Percentiles rank a stretch among this genome's conserved stretches.
These are phyloP conservation scores for Gaertneriomyces sp. DNA, from an alignment of 192 early-diverging fungal species.

Conservation along the genomic window DNA sequence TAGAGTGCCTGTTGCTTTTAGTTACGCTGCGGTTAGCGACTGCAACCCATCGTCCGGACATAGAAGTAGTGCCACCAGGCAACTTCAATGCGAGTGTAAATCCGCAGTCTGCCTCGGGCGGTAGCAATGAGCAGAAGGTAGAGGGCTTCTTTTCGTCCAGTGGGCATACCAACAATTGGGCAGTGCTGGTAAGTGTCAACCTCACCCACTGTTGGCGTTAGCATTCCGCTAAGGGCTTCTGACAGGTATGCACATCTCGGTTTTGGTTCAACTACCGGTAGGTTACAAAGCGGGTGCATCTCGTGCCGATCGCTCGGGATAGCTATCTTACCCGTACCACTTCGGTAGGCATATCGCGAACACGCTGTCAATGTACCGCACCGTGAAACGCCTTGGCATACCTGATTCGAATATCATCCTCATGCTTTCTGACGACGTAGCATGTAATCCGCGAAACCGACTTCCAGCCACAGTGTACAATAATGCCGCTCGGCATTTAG, in stretches of 20 bases:
- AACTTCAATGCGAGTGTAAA: too few relatives aligned
- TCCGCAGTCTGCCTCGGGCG: too few relatives aligned
- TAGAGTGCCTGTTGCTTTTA: too few relatives aligned
- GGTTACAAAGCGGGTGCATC: background rate
- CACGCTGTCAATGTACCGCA: conserved; percentile 97
- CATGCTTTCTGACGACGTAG: conserved; percentile 99
- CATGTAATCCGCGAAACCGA: conserved; percentile 93
- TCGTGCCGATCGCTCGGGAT: background rate
- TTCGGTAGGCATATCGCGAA: conserved; percentile 82
- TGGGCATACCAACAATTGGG: conserved; percentile 95
- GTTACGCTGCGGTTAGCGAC: too few relatives aligned
- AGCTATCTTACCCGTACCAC: background rate
- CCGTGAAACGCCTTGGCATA: conserved; percentile 95
- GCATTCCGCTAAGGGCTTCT: too few relatives aligned
- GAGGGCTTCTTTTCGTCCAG: conserved; percentile 49
- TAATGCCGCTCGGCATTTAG: conserved; percentile 73
- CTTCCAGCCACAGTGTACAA: conserved; percentile 92
- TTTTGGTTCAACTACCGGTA: conserved; percentile 99
- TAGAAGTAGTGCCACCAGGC: too few relatives aligned
- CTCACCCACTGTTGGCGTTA: too few relatives aligned
- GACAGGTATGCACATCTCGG: conserved; percentile 88
- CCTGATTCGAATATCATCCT: conserved; percentile 98
- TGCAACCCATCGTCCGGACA: too few relatives aligned
- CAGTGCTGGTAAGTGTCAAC: conserved; percentile 70
- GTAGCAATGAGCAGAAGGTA: conserved; percentile 14